Evolutionary conservation across 208 protist species (phyloP), one percentile per base, ranked within the genome.

Genomic region (Leishmania amazonensis): DNA sequence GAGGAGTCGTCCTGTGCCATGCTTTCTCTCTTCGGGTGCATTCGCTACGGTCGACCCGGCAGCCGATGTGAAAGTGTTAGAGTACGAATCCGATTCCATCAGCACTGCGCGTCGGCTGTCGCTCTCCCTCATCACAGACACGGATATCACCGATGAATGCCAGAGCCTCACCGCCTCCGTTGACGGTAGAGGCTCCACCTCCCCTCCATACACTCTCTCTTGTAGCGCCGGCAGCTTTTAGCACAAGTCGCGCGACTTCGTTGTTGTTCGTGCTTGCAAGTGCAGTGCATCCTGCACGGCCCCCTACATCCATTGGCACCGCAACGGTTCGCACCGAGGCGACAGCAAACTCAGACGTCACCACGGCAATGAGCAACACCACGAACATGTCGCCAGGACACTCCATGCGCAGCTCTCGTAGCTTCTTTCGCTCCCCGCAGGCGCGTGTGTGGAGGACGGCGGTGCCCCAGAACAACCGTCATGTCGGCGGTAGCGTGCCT

Each of bases 121-220:
- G 24, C 19, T 67, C 28, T 78, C 76, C 17, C 47, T 84, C 57
- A 40, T 81, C 8, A 84, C 81, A 1, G 81, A 84, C 76, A 78
- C 57, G 17, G 76, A 84, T 77, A 81, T 84, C n/a, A 76, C 54
- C 2, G 81, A 84, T 53, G 81, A 84, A 72, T 81, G 81, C 13
- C 3, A 17, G 9, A 80, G 68, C 15, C 6, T 31, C 71, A 53
- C 58, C 51, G 49, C 21, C 74, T 47, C 53, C 3, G 57, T 28
- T 24, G 81, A 80, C 35, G 54, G 75, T 21, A 78, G 75, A 31
- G 54, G 70, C 24, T 70, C 54, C 38, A 11, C 6, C 21, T 64
- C 60, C 49, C 53, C 28, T 64, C 58, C 38, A 24, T 31, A 35
- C 58, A 24, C 54, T 15, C 54, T 78, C 40, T 35, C 49, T 13